A percentile compares a stretch with the other conserved stretches of the same genome.
phyloP scores from a whole-genome alignment of 192 early-diverging fungal species.

The Entomortierella beljakovae region DNA sequence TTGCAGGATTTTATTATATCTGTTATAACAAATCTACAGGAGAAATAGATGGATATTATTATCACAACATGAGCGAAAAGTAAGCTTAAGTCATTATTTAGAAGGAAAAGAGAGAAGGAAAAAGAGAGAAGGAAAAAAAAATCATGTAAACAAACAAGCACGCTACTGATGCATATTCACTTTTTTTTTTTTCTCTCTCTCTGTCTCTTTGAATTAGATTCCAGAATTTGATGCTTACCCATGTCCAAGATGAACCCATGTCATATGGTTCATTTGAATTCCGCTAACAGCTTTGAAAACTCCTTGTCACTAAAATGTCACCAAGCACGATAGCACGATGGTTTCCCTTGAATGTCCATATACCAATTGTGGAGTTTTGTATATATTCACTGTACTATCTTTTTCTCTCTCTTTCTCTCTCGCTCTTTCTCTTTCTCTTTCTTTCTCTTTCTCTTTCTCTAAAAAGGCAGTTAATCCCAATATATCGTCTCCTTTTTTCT shows the following conservation, averaged over 20 bases:
- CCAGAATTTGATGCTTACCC: constrained; percentile 35
- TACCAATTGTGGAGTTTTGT: neutral
- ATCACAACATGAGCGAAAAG: constrained; percentile 65
- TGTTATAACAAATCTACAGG: constrained; percentile 75
- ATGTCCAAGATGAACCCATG: constrained; percentile 12
- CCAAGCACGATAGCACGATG: too few species aligned
- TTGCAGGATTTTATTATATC: constrained; percentile 93
- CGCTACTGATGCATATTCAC: neutral
- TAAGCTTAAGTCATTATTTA: constrained; percentile 37
- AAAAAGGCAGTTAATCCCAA: too few species aligned
- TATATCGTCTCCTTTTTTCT: too few species aligned
- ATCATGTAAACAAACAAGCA: too few species aligned
- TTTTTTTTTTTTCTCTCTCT: neutral
- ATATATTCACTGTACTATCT: neutral
- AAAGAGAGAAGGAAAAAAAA: too few species aligned
- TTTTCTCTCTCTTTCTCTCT: neutral
- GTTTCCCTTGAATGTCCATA: neutral
- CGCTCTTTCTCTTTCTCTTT: neutral
- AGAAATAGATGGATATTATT: constrained; percentile 76
- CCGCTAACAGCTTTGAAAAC: neutral
- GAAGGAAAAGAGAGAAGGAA: too few species aligned
- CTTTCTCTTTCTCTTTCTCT: neutral
- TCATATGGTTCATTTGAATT: constrained; percentile 16
- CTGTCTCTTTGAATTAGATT: constrained; percentile 19
- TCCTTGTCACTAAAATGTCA: neutral